phyloP scores from a whole-genome alignment of 2,329 filamentous ascomycete genomes.

The Stemphylium lycopersici region DNA sequence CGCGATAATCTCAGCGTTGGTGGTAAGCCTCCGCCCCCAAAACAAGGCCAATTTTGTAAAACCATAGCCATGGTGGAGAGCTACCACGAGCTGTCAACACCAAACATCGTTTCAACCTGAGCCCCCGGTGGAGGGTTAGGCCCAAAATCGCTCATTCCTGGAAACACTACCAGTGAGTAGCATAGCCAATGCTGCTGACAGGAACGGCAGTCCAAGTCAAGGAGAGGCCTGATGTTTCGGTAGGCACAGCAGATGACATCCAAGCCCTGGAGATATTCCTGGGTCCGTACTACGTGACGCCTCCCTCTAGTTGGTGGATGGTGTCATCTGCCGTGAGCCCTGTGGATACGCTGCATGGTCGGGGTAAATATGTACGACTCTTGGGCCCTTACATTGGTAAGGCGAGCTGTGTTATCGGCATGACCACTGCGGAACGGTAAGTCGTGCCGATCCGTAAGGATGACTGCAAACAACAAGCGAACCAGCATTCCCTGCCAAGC shows the following conservation, averaged over 20 bases:
- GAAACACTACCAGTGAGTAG: slow-evolving; percentile 2
- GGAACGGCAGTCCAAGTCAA: background rate
- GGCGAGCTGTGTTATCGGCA: background rate
- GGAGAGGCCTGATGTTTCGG: background rate
- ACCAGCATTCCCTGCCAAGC: slow-evolving; percentile 12
- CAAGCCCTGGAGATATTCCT: background rate
- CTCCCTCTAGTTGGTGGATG: background rate
- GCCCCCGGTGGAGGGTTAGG: background rate
- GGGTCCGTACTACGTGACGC: background rate
- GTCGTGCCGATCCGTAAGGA: slow-evolving; percentile 1
- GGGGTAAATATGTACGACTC: background rate
- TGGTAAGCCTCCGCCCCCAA: slow-evolving; percentile 6
- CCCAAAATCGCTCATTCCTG: background rate
- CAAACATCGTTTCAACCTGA: slow-evolving; percentile 1
- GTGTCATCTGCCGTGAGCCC: slow-evolving; percentile 8
- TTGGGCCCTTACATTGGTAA: background rate
- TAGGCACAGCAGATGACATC: background rate
- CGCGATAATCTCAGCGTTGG: background rate
- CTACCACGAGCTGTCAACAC: background rate
- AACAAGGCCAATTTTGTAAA: background rate
- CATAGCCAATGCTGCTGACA: background rate
- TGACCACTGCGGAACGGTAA: background rate
- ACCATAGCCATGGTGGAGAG: background rate
- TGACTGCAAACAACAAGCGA: background rate
- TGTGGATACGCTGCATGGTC: slow-evolving; percentile 1